phyloP scores from a whole-genome alignment of 2,329 filamentous ascomycete species.

The Hypoxylon sp. region DNA sequence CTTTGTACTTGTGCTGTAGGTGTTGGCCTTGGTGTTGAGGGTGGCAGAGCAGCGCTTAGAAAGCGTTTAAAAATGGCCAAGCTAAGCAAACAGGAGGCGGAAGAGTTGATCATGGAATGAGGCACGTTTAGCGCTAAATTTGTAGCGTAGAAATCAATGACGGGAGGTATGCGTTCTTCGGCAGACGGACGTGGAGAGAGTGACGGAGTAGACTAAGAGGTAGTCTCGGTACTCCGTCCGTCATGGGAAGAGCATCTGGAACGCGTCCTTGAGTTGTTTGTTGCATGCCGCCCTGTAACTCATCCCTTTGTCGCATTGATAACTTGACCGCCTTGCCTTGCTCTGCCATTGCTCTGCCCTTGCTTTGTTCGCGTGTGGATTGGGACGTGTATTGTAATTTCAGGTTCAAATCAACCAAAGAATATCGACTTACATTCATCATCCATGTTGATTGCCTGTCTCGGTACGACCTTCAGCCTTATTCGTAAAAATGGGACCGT shows the following conservation, averaged over 20 bases:
- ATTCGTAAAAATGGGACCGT: conserved; percentile 19
- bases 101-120: conserved; percentile 18
- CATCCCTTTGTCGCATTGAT: neutral
- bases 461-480: conserved; percentile 30
- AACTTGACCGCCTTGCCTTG: conserved; percentile 15
- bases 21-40: conserved; percentile 6
- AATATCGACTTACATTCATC: conserved; percentile 40
- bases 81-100: conserved; percentile 6
- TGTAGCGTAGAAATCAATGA: conserved; percentile 18
- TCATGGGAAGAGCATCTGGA: neutral
- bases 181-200: neutral
- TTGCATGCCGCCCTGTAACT: conserved; percentile 10
- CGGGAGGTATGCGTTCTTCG: conserved; percentile 19
- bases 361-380: conserved; percentile 17
- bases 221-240: neutral
- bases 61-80: conserved; percentile 16
- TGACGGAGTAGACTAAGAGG: conserved; percentile 6
- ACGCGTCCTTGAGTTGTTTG: conserved; percentile 10
- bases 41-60: conserved; percentile 31
- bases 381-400: neutral
- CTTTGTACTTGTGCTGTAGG: conserved; percentile 16
- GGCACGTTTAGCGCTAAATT: conserved; percentile 19
- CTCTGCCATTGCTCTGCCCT: conserved; percentile 26
- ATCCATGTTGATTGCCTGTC: conserved; percentile 28
- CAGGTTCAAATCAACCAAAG: conserved; percentile 1